phyloP scores from a whole-genome alignment of 176 grass and related monocot genomes.

The Aegilops longissima region DNA sequence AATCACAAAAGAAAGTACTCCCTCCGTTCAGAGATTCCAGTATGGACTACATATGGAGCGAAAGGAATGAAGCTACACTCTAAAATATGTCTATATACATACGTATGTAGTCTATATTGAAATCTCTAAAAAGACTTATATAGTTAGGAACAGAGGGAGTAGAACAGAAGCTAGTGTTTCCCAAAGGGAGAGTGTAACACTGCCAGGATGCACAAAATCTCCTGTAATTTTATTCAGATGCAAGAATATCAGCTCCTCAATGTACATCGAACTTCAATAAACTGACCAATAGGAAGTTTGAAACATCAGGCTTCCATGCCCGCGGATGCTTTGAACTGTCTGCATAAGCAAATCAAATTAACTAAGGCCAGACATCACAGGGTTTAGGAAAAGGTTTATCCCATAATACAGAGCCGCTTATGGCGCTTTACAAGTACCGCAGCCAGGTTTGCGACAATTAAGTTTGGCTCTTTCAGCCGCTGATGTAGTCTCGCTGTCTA shows the following conservation, averaged over 20 bases:
- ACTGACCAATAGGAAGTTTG: too few relatives aligned
- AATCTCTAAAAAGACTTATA: too few relatives aligned
- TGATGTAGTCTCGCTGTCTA: background rate
- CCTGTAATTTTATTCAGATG: constrained; percentile 12
- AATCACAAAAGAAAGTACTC: too few relatives aligned
- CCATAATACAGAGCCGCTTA: background rate
- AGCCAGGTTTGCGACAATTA: background rate
- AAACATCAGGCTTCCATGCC: background rate
- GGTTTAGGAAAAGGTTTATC: background rate
- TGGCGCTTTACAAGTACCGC: background rate
- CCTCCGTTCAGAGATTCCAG: too few relatives aligned
- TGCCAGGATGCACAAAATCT: background rate
- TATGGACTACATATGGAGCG: too few relatives aligned
- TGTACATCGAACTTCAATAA: background rate
- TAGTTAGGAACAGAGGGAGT: too few relatives aligned
- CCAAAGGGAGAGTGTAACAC: background rate
- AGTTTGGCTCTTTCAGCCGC: background rate
- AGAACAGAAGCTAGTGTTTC: background rate
- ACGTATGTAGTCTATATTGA: too few relatives aligned
- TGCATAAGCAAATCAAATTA: constrained; percentile 1
- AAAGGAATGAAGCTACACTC: too few relatives aligned
- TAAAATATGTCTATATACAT: too few relatives aligned
- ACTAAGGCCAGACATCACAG: background rate
- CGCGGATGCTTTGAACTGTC: background rate
- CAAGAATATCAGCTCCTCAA: background rate